Evolutionary conservation across 2,329 filamentous ascomycete genomes (phyloP).

Genomic region (Amauroascus niger): DNA sequence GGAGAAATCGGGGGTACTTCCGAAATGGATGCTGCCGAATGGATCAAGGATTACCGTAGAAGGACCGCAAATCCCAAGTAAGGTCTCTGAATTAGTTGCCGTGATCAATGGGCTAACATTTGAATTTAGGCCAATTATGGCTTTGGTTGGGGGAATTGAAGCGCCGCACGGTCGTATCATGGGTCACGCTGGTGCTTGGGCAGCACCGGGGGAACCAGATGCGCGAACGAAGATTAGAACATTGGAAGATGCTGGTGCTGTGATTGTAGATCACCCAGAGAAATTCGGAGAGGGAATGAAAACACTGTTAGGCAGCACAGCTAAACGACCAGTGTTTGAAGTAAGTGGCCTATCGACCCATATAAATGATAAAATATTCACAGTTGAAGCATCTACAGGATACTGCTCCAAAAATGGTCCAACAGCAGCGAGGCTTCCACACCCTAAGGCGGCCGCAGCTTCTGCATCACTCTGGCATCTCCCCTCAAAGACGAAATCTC

Average conservation of each 20-base stretch:
- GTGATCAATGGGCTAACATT: slow-evolving; percentile 17
- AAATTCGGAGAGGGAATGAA: slow-evolving; percentile 63
- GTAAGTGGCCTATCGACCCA: slow-evolving; percentile 18
- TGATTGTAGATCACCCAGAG: slow-evolving; percentile 65
- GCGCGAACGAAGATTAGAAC: slow-evolving; percentile 57
- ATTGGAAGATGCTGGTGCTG: slow-evolving; percentile 56
- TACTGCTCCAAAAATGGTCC: slow-evolving; percentile 18
- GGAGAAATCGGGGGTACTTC: slow-evolving; percentile 62
- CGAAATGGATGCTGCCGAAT: slow-evolving; percentile 63
- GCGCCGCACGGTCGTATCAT: slow-evolving; percentile 58
- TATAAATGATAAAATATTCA: not conserved
- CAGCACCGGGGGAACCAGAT: slow-evolving; percentile 54
- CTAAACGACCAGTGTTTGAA: slow-evolving; percentile 20
- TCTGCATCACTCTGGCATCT: not conserved
- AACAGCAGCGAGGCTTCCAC: slow-evolving; percentile 48
- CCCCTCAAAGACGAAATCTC: slow-evolving; percentile 42
- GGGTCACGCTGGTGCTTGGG: slow-evolving; percentile 71
- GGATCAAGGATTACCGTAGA: slow-evolving; percentile 57
- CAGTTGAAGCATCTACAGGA: slow-evolving; percentile 7
- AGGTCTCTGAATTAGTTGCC: slow-evolving; percentile 5
- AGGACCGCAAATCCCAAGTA: slow-evolving; percentile 54
- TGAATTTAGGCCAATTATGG: slow-evolving; percentile 55
- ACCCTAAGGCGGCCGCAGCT: slow-evolving; percentile 29
- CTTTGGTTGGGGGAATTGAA: slow-evolving; percentile 56
- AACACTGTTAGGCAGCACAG: slow-evolving; percentile 43